Conservation (phyloP, 179 eudicot genomes). For the Vitellaria paradoxa region DNA sequence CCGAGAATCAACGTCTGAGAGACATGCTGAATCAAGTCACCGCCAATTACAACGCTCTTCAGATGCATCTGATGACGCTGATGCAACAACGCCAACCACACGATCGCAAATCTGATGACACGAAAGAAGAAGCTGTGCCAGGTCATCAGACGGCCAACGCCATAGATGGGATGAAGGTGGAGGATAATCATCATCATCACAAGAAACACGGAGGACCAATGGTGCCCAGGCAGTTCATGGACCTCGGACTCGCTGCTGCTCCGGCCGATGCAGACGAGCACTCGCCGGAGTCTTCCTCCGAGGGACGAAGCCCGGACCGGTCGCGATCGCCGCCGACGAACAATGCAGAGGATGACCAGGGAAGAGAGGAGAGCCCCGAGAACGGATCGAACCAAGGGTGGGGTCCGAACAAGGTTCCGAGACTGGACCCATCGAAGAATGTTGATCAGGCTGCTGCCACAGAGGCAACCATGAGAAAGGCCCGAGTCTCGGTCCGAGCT, state of each 20-base stretch:
- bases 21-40: constrained; percentile 50
- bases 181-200: constrained; percentile 18
- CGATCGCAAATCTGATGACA: background rate
- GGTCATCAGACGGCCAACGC: background rate
- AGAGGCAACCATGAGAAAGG: constrained; percentile 87
- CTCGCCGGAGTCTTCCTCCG: constrained; percentile 40
- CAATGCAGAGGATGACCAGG: constrained; percentile 4
- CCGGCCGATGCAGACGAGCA: constrained; percentile 21
- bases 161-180: constrained; percentile 16
- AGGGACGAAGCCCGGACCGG: constrained; percentile 20
- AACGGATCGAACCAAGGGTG: constrained; percentile 16
- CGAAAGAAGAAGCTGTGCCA: background rate
- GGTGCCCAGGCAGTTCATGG: constrained; percentile 64
- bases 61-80: constrained; percentile 44
- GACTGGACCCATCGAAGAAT: constrained; percentile 24
- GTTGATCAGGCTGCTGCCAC: constrained; percentile 48
- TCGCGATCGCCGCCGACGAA: constrained; percentile 1
- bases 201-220: background rate
- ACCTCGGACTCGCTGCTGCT: constrained; percentile 36
- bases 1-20: constrained; percentile 63
- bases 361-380: constrained; percentile 31
- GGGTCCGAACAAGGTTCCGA: constrained; percentile 45
- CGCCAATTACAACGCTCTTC: constrained; percentile 50
- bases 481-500: constrained; percentile 85
- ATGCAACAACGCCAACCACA: constrained; percentile 41